Percentiles rank a stretch among this genome's conserved stretches.
Evolutionary conservation across 768 basidiomycete genomes (phyloP).

Genomic region (Tylopilus felleus): DNA sequence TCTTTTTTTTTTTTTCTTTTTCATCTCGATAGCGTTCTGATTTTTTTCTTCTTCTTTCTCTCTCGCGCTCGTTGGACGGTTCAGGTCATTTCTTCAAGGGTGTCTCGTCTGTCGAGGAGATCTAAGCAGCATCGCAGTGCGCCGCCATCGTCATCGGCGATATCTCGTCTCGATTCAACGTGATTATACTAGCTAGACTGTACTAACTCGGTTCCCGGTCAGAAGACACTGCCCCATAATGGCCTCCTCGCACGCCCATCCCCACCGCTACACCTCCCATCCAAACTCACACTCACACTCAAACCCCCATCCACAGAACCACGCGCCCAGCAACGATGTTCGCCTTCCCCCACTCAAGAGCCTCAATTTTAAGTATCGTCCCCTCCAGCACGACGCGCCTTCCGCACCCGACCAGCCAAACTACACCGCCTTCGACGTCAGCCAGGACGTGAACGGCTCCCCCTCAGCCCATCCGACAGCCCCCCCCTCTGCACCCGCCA

Average conservation of each 20-base stretch:
- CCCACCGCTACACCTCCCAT: conserved; percentile 17
- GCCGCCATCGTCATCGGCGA: conserved; percentile 20
- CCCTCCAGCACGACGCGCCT: conserved; percentile 25
- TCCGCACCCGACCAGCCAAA: conserved; percentile 9
- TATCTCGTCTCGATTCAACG: conserved; percentile 16
- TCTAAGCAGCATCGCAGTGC: conserved; percentile 16
- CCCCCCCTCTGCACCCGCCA: background rate
- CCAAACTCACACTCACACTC: conserved; percentile 21
- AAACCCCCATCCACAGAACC: conserved; percentile 34
- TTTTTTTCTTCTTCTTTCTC: conserved; percentile 3
- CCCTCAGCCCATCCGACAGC: background rate
- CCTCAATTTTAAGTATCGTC: conserved; percentile 55
- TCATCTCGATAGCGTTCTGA: conserved; percentile 1
- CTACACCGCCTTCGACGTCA: conserved; percentile 19
- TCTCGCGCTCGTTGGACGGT: too few species aligned
- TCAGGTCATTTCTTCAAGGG: too few species aligned
- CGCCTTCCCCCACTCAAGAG: conserved; percentile 73
- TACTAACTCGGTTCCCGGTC: conserved; percentile 1
- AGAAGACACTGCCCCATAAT: conserved; percentile 30
- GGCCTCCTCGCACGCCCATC: conserved; percentile 48
- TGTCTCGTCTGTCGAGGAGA: conserved; percentile 12
- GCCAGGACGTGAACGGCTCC: conserved; percentile 15
- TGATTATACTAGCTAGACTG: conserved; percentile 1
- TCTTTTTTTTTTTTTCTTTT: conserved; percentile 32
- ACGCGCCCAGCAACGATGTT: conserved; percentile 41